Evolutionary conservation across 1,139 yeast genomes (phyloP).

Genomic region (Kurtzmaniella natalensis): DNA sequence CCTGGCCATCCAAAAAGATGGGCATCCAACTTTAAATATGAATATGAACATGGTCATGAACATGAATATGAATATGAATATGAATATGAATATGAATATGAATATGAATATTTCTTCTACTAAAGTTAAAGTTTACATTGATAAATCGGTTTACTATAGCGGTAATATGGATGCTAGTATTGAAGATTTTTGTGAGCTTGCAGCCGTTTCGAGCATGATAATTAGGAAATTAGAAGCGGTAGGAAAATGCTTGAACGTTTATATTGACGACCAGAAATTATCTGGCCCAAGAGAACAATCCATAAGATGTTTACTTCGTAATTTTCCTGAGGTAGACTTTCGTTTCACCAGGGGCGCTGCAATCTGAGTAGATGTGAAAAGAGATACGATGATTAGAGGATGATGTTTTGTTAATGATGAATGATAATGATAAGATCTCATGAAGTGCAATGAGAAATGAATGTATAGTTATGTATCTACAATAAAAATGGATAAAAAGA

Average conservation of each 20-base stretch:
- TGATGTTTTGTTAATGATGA: too few relatives aligned
- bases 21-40: too few relatives aligned
- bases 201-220: conserved; percentile 23
- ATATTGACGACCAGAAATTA: conserved; percentile 30
- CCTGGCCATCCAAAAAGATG: conserved; percentile 1
- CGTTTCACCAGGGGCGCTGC: conserved; percentile 1
- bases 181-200: conserved; percentile 14
- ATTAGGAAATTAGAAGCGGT: conserved; percentile 3
- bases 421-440: too few relatives aligned
- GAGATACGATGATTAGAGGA: too few relatives aligned
- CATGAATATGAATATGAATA: too few relatives aligned
- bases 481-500: too few relatives aligned
- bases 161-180: background rate
- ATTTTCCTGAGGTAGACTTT: conserved; percentile 29
- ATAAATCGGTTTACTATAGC: background rate
- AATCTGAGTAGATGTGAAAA: too few relatives aligned
- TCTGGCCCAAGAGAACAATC: conserved; percentile 32
- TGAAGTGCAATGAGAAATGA: too few relatives aligned
- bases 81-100: too few relatives aligned
- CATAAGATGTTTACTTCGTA: conserved; percentile 26
- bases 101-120: too few relatives aligned
- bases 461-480: too few relatives aligned
- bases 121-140: conserved; percentile 3
- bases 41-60: too few relatives aligned
- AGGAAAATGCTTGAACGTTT: conserved; percentile 13